Percentiles rank a stretch among this genome's conserved stretches.
phyloP scores from a whole-genome alignment of 2,329 filamentous ascomycete species.

The Fulvia fulva region DNA sequence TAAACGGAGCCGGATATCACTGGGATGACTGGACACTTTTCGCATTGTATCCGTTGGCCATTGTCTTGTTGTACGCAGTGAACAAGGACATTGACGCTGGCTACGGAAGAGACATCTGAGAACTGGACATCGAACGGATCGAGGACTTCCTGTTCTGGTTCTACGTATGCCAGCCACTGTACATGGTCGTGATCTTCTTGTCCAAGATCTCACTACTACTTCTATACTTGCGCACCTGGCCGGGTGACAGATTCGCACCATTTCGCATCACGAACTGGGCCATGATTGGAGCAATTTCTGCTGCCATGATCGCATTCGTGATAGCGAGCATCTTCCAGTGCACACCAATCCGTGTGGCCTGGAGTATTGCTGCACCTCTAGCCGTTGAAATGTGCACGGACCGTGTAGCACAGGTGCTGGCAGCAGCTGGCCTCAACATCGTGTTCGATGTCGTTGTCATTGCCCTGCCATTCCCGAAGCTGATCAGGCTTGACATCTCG shows the following conservation, averaged over 20 bases:
- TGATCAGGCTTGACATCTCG: constrained; percentile 8
- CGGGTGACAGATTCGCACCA: not conserved
- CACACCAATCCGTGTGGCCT: constrained; percentile 1
- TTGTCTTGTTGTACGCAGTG: not conserved
- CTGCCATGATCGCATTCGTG: not conserved
- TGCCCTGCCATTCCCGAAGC: constrained; percentile 10
- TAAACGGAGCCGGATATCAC: constrained; percentile 4
- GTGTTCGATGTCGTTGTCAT: constrained; percentile 12
- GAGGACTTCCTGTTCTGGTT: constrained; percentile 3
- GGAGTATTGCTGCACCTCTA: not conserved
- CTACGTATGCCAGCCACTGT: constrained; percentile 7
- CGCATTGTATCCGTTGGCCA: not conserved
- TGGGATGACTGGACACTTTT: constrained; percentile 8
- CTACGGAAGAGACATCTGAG: constrained; percentile 5
- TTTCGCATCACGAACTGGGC: not conserved
- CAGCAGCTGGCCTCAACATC: constrained; percentile 4
- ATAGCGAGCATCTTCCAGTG: constrained; percentile 1
- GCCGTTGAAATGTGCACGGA: constrained; percentile 7
- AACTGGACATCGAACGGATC: not conserved
- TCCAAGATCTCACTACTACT: constrained; percentile 8
- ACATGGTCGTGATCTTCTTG: constrained; percentile 3
- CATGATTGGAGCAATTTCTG: not conserved
- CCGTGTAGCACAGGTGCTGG: constrained; percentile 3
- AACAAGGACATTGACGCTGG: not conserved
- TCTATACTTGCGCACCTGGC: constrained; percentile 11